Evolutionary conservation across 2,329 filamentous ascomycete genomes (phyloP).

Genomic region (Verticillium alfalfae): DNA sequence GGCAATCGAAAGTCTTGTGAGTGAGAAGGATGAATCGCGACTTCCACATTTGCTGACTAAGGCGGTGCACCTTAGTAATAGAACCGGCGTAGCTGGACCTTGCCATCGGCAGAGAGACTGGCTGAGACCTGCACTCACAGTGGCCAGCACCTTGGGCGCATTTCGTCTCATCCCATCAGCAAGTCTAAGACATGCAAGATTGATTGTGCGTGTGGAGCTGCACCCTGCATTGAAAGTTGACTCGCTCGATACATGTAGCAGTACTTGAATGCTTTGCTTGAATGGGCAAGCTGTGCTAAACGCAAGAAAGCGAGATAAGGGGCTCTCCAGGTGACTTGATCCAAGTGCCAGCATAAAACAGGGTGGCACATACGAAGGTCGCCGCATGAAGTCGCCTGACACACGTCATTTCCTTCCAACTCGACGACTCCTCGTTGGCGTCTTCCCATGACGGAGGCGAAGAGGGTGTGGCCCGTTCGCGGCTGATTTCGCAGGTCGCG

Average conservation of each 20-base stretch:
- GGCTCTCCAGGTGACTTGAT: background rate
- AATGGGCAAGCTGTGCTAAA: background rate
- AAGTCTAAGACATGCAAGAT: background rate
- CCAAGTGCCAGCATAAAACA: background rate
- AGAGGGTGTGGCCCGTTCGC: background rate
- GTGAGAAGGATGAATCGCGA: background rate
- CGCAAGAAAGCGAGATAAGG: background rate
- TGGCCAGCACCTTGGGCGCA: background rate
- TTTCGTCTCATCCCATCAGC: background rate
- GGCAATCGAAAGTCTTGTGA: background rate
- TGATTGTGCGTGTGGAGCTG: background rate
- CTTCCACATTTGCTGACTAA: background rate
- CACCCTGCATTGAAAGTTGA: background rate
- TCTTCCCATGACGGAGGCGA: background rate
- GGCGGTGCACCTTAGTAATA: too few species aligned
- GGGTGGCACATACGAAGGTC: background rate
- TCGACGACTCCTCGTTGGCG: background rate
- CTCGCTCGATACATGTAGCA: background rate
- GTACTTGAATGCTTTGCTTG: background rate
- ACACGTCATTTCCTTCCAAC: background rate
- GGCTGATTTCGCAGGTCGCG: background rate
- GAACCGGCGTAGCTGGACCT: too few species aligned
- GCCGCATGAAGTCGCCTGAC: background rate
- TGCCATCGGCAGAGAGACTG: background rate
- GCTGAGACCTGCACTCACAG: background rate